Base-by-base conservation (phyloP, 768 basidiomycete species). In the Gymnopilus junonius region DNA sequence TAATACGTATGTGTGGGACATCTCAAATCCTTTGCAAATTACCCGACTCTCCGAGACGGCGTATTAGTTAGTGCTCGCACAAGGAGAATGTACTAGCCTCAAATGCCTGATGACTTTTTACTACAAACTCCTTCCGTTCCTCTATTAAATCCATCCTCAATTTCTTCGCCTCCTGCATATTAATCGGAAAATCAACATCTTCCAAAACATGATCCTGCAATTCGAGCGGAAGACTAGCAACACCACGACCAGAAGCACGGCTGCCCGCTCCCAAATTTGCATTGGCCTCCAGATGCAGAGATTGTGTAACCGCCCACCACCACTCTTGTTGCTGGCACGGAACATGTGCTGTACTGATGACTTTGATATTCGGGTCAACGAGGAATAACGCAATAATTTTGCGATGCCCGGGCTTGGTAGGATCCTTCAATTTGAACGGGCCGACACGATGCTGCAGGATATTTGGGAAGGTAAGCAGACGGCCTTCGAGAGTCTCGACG, bases 371-470 rank as follows among this genome's bases (percentile, higher is more conserved):
- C 1, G 76, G 77, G 55, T 82, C 78, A 46, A 81, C 74, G 14
- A 82, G 76, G 70, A 79, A 81, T 12, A 83, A 73, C 3, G 77
- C 77, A 8, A 83, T 65, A 37, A 82, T 80, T 65, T 80, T 83
- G 45, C 80, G 74, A 62, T 80, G 74, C 3, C 80, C 82, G 4
- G 79, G 79, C 58, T 76, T 78, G 15, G 76, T 73, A 1, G 68
- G 66, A 64, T 83, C 79, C 5, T 61, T 64, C 14, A 82, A 75
- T 50, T 68, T 60, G 67, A 82, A 82, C 17, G 79, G 73, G 27
- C 63, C 61, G 6, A 82, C 78, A 27, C 69, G 74, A 61, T 83
- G 80, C 58, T 81, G 80, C 40, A 78, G 72, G 51, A 80, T 66
- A 61, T 82, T 82, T 1, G 81, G 81, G 66, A 81, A 82, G 0